A percentile compares a stretch with the other conserved stretches of the same genome.
Evolutionary conservation across 768 basidiomycete species (phyloP).

Genomic region (Termitomyces sp.): DNA sequence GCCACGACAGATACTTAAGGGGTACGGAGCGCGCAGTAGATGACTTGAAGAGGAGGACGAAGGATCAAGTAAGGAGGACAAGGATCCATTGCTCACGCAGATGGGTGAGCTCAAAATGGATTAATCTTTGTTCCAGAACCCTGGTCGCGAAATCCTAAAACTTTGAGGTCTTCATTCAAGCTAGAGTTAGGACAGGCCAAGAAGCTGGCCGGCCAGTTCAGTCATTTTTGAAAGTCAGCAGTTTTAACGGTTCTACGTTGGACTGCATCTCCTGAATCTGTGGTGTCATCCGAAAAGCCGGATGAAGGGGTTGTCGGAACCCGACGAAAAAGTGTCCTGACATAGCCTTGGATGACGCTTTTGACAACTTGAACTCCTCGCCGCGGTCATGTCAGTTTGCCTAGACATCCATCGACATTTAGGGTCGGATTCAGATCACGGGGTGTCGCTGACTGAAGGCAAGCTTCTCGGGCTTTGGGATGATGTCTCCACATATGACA

Average conservation of each 20-base stretch:
- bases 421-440: not conserved
- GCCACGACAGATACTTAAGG: not conserved
- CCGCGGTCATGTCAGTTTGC: not conserved
- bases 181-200: not conserved
- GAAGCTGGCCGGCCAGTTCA: not conserved
- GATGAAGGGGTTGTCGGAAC: not conserved
- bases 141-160: not conserved
- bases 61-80: not conserved
- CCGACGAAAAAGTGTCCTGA: not conserved
- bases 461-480: not conserved
- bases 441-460: not conserved
- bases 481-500: not conserved
- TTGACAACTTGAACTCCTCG: not conserved
- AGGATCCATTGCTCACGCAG: not conserved
- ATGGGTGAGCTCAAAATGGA: not conserved
- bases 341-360: not conserved
- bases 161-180: not conserved
- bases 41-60: not conserved
- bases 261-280: not conserved
- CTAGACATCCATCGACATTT: not conserved
- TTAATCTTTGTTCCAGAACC: not conserved
- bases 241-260: not conserved
- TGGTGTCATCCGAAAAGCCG: not conserved
- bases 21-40: not conserved
- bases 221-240: not conserved